Base-by-base conservation (phyloP, 441 rosid species). In the Erodium chrysanthum region DNA sequence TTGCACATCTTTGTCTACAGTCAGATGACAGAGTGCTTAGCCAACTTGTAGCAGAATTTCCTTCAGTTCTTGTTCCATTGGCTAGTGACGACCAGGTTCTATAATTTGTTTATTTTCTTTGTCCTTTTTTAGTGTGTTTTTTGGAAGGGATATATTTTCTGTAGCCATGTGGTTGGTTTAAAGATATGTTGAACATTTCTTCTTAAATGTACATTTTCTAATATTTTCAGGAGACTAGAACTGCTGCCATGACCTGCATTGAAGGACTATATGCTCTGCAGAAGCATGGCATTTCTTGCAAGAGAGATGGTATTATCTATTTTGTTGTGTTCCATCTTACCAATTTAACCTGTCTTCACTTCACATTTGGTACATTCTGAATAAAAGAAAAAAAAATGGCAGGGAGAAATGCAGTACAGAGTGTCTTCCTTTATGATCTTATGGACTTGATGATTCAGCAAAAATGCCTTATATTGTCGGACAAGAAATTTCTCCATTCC, bases 371-470 rank as follows among this genome's bases (percentile, higher is more conserved):
- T 27, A 63, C 60, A 65, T 54, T 63, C 64, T 66, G 23, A 65
- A n/a, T 59, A 0, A 56, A 50, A 54, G 1, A 33, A 56, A 42
- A 56, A 5, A 33, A 64, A 31, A 75, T 80, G 74, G 72, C 92
- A 92, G 98, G 98, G 67, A 88, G 80, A 67, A 78, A 80, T 75
- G 85, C 85, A 71, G 78, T 74, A 79, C 87, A 88, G 92, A 83
- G 82, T 80, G 73, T 79, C 73, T 90, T 88, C 71, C 86, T 80
- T 67, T 88, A 76, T 73, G 96, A 89, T 20, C 81, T 92, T 66
- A 75, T 90, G 86, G 93, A 82, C 64, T 73, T 90, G 82, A 78
- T 92, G 56, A 84, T 85, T 74, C 96, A 90, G 80, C 96, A 90
- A 72, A 89, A 81, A 75, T 86, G 84, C 82, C 84, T 83, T 67